phyloP scores from a whole-genome alignment of 1,139 yeast genomes.

The Meyerozyma sp. region DNA sequence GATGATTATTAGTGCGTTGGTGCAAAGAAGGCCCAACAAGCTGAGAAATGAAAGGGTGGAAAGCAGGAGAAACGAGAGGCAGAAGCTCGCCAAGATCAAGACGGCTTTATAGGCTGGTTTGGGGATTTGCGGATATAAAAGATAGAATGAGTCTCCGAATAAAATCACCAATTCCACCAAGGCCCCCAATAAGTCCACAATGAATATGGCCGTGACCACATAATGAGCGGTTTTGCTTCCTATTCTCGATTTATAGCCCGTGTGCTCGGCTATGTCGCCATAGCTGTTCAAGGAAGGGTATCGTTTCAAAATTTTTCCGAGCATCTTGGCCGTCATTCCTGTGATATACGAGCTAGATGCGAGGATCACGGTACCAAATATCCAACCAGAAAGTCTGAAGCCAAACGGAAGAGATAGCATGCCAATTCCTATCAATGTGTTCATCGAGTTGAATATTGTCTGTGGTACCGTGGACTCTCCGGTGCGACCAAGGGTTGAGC shows the following conservation, averaged over 20 bases:
- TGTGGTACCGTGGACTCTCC: constrained; percentile 67
- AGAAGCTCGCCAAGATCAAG: constrained; percentile 44
- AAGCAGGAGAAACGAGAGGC: constrained; percentile 71
- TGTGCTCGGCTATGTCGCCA: constrained; percentile 41
- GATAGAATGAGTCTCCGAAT: constrained; percentile 78
- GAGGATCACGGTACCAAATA: constrained; percentile 54
- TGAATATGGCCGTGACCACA: constrained; percentile 64
- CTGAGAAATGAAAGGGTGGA: constrained; percentile 67
- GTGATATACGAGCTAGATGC: constrained; percentile 58
- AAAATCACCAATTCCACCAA: constrained; percentile 70
- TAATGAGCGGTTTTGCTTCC: constrained; percentile 46
- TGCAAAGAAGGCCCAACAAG: constrained; percentile 68
- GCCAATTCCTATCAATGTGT: constrained; percentile 83
- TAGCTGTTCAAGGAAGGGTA: constrained; percentile 34
- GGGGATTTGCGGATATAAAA: constrained; percentile 53
- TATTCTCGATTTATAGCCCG: constrained; percentile 4
- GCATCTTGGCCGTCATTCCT: constrained; percentile 57
- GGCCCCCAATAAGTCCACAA: constrained; percentile 75
- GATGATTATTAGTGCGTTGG: constrained; percentile 55
- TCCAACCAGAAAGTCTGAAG: constrained; percentile 74
- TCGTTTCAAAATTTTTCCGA: constrained; percentile 28
- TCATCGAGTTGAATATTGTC: constrained; percentile 82
- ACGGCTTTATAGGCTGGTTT: constrained; percentile 44
- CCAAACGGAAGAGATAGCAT: constrained; percentile 81
- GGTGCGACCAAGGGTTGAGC: constrained; percentile 1